Evolutionary conservation across 345 rosid species (phyloP), one percentile per base, ranked within the genome.

Genomic region (Rhizophora apiculata): DNA sequence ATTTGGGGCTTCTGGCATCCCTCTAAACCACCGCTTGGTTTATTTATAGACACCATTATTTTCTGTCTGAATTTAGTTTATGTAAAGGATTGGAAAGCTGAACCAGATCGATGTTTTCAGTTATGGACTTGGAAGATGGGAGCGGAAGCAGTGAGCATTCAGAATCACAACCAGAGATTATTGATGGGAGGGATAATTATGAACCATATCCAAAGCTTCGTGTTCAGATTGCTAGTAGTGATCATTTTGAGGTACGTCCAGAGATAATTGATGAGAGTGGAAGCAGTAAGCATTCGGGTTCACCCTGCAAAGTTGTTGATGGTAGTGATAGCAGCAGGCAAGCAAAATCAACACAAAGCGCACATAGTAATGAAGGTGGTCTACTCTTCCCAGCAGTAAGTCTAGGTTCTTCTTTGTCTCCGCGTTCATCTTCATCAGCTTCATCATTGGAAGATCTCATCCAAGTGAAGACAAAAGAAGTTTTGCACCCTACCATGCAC

Each of bases 361-460:
- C 20, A 31, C 48, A 8, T n/a, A 46, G 24, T 71, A 46, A 37
- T 53, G 68, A 68, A 51, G 48, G 31, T 22, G 67, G 65, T 37
- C 31, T 49, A 37, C 30, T 34, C 19, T 6, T 55, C n/a, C 76
- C 69, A 24, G 19, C 49, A 6, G 21, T 46, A 61, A 63, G 31
- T 63, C 52, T 61, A 55, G 74, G 75, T 58, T 70, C 82, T 18
- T 62, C 80, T 2, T 83, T 84, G 0, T 74, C 77, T 6, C 80
- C 82, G 0, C 73, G 75, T 1, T 74, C 80, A 0, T 75, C 82
- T 0, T 72, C 83, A 0, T 76, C 82, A 21, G n/a, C 34, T 36
- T 68, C 87, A 31, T 83, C 87, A 1, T 67, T 49, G 1, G 85
- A 82, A n/a, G 75, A 81, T 78, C 71, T 77, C 26, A 76, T 77